Evolutionary conservation across 2,329 filamentous ascomycete genomes (phyloP), one percentile per base, ranked within the genome.

Genomic region (Claviceps capensis): DNA sequence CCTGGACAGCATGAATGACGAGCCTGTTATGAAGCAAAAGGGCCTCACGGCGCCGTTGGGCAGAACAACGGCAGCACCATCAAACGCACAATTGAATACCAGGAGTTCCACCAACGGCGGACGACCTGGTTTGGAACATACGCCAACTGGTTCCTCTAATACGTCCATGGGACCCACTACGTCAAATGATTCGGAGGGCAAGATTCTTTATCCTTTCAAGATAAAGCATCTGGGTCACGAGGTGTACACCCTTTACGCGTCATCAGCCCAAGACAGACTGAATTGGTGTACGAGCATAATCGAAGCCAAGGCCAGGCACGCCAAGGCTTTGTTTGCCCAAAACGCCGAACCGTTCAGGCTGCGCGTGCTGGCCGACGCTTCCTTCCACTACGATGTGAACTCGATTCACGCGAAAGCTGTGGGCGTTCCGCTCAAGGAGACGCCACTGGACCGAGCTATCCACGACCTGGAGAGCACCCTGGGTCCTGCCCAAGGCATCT

Each of bases 251-350:
- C 73, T 98, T 1, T 97, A 94, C 65, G 90, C 91, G 0, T 79
- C 84, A 5, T 85, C 82, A 1, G 79, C 83, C 2, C 78, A 84
- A 55, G 85, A 83, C 60, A 79, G 93, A 53, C 76, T 82, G 55
- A 88, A 95, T 48, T 98, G 94, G 94, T 95, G 88, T 62, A 82
- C 82, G 57, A 95, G 89, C 68, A 95, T 98, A 60, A 84, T 94
- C 46, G 86, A 95, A 66, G 93, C 93, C 36, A 98, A 98, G 73
- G 95, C 89, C 6, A 83, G 85, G 54, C 90, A 98, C 65, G 93
- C 93, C 22, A 85, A 88, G 49, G 87, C 90, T 3, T 73, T 97
- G 5, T 86, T 87, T 66, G 82, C 86, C 4, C 93, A 98, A 63
- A 95, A 97, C 63, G 91, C 93, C 0, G 93, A 98, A 66, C 93